These are phyloP conservation scores for Thraustochytrium sp. DNA, from an alignment of 352 stramenopile species.

Conservation along the genomic window DNA sequence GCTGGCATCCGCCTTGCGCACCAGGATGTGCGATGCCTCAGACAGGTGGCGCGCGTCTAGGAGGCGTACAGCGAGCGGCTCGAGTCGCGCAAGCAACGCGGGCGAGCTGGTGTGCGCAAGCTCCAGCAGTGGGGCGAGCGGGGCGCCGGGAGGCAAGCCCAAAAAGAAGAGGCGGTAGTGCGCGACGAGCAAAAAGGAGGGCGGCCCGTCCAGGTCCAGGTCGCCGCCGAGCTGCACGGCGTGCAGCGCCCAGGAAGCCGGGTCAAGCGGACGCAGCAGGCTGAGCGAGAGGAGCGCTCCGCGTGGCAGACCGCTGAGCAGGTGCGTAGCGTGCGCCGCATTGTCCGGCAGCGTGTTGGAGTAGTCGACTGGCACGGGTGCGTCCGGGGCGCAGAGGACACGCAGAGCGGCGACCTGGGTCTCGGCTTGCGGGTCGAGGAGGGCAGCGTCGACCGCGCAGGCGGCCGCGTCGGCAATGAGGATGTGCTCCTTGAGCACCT, in stretches of 20 bases:
- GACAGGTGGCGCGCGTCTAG: not conserved
- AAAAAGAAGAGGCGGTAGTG: not conserved
- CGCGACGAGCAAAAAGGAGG: not conserved
- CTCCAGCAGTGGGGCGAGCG: not conserved
- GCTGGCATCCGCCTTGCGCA: not conserved
- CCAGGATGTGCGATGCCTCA: not conserved
- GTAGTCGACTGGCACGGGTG: not conserved
- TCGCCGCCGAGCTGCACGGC: not conserved
- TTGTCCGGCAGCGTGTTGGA: not conserved
- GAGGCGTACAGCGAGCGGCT: not conserved
- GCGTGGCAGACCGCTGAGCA: not conserved
- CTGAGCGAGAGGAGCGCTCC: not conserved
- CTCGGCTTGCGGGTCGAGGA: not conserved
- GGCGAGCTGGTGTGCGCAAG: not conserved
- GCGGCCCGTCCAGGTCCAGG: not conserved
- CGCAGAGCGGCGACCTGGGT: not conserved
- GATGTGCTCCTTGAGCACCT: not conserved
- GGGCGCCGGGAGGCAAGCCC: not conserved
- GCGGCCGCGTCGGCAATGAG: not conserved
- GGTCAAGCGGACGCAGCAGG: not conserved
- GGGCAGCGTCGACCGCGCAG: not conserved
- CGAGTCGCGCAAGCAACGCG: not conserved
- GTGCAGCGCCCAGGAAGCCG: not conserved
- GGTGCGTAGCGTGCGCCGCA: not conserved
- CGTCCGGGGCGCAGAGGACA: no score